Evolutionary conservation across 768 basidiomycete genomes (phyloP), one percentile per base, ranked within the genome.

Genomic region (Lanmaoa pseudosensibilis): DNA sequence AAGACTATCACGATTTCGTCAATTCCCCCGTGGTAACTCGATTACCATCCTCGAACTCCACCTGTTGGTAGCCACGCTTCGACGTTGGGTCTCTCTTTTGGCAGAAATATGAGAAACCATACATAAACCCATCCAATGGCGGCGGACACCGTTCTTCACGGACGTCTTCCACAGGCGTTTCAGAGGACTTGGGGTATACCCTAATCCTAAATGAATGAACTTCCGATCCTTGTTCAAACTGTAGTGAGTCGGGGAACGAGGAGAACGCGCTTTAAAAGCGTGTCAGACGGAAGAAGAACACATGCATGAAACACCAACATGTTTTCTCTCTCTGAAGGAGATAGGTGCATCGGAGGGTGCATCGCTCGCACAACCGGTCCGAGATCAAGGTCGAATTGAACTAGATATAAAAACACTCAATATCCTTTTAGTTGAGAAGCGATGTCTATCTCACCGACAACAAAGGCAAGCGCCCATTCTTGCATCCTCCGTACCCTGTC

Each of bases 151-250:
- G 76, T 73, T 64, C 43, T 48, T 25, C 68, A 13, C n/a, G 19
- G 11, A 40, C 1, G 9, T 56, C 54, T 63, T 52, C 54, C 36
- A 21, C 45, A 47, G 37, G 69, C 56, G 54, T 56, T 52, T 62
- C 55, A 11, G 59, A 15, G 0, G 72, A 59, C 37, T 58, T 53
- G 6, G 71, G 62, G 50, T 79, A 76, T 64, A 80, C 80, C 48
- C 91, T 84, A 51, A 96, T 83, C 48, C 94, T 86, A 75, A 96
- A 96, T 0, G 91, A 93, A 70, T 96, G 93, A 2, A 81, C 78
- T 65, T 91, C 86, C 0, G 85, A 84, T 7, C 93, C 93, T 67
- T 95, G 87, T 45, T 90, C 86, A 55, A 92, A 92, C 53, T 91
- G 85, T 2, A 85, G 74, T 0, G 93, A 93, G 67, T 98, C 94